These are phyloP conservation scores for Akanthomyces dipterigenus DNA, from an alignment of 2,329 filamentous ascomycete genomes.

Conservation along the genomic window DNA sequence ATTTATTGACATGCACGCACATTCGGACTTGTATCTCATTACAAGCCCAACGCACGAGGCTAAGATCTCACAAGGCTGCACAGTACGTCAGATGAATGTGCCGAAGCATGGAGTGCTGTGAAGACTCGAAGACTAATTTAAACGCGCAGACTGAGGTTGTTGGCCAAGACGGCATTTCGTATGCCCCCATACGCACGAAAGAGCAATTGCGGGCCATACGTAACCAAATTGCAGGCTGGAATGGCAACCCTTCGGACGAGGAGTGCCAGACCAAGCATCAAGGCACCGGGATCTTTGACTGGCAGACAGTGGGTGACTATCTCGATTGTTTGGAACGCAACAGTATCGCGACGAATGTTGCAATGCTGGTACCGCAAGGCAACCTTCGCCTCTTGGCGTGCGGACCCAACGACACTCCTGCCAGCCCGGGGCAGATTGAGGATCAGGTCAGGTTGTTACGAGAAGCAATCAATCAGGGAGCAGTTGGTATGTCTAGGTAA, in stretches of 20 bases:
- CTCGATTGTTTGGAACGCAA: constrained; percentile 19
- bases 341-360: constrained; percentile 19
- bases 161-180: constrained; percentile 20
- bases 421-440: constrained; percentile 15
- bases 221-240: constrained; percentile 20
- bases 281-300: constrained; percentile 17
- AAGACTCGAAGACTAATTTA: neutral
- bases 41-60: constrained; percentile 18
- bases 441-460: constrained; percentile 17
- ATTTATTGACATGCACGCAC: constrained; percentile 22
- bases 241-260: constrained; percentile 19
- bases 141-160: constrained; percentile 17
- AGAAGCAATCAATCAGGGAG: constrained; percentile 18
- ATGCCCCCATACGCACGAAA: constrained; percentile 16
- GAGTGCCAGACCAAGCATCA: constrained; percentile 16
- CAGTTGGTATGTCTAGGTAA: constrained; percentile 20
- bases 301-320: constrained; percentile 19
- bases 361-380: constrained; percentile 20
- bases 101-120: neutral
- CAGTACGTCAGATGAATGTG: constrained; percentile 13
- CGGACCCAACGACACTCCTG: constrained; percentile 18
- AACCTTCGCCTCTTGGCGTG: constrained; percentile 19
- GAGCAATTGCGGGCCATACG: constrained; percentile 17
- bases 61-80: constrained; percentile 21
- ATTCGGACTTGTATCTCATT: constrained; percentile 20